Evolutionary conservation across 108 stramenopile genomes (phyloP), one percentile per base, ranked within the genome.

Genomic region (Skeletonema menzelii): DNA sequence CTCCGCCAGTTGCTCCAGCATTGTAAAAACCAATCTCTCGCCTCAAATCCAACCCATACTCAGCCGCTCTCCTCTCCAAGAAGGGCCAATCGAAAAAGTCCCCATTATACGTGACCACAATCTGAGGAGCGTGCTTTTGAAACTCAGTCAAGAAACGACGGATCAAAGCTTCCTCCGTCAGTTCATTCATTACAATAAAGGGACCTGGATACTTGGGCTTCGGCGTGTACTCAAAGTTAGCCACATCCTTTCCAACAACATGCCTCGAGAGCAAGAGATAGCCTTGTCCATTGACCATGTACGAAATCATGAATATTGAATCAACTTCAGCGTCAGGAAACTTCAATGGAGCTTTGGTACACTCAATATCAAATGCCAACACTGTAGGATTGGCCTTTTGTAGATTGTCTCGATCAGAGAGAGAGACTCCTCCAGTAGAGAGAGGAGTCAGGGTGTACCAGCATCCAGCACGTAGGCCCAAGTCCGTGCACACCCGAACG

Each of bases 51-150:
- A 99, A 80, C n/a, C 95, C 96, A 72, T 97, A 84, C 15, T 60
- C 63, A 44, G 91, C 82, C 8, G 95, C 92, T 35, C 99, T 76
- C 30, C 64, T 75, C 56, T 97, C 94, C 31, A 99, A 65, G 82
- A 96, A 99, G 0, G 99, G 99, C 97, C 97, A 99, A 80, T 99
- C 99, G 82, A 99, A 99, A 66, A 84, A 97, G 84, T 99, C 99
- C n/a, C 99, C 99, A 87, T 99, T 99, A 75, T 98, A 99, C 15
- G 99, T 99, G 34, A 98, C 97, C 49, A 97, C 95, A 77, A 99
- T 91, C 84, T 99, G 98, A 17, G 99, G 99, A 34, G 73, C 69
- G 27, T 87, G 60, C 68, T 82, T 84, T 46, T 86, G 87, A 64
- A 91, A 91, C 72, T 98, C 97, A 15, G 59, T 37, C 61, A 99